phyloP scores from a whole-genome alignment of 2,329 filamentous ascomycete species.

The Xylariaceae sp. region DNA sequence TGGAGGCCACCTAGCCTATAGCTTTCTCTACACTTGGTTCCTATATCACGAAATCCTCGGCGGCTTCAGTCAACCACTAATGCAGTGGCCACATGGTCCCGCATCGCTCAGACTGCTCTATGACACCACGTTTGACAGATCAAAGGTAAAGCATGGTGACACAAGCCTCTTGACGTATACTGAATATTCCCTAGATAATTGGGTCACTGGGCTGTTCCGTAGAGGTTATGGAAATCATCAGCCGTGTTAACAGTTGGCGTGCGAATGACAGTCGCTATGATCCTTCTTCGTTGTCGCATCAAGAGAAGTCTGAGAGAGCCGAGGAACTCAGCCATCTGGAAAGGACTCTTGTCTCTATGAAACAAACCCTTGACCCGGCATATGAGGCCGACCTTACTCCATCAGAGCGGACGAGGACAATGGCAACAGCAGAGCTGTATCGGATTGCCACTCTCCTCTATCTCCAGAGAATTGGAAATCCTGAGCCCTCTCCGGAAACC shows the following conservation, averaged over 20 bases:
- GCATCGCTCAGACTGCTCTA: conserved; percentile 29
- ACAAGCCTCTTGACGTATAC: not conserved
- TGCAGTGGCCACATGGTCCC: conserved; percentile 24
- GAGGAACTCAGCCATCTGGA: conserved; percentile 29
- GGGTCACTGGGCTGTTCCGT: conserved; percentile 47
- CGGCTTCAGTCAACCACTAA: conserved; percentile 39
- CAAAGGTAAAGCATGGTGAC: conserved; percentile 25
- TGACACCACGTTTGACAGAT: conserved; percentile 31
- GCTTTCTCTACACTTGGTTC: conserved; percentile 46
- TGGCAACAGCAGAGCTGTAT: conserved; percentile 49
- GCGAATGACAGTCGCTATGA: conserved; percentile 31
- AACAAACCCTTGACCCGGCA: conserved; percentile 29
- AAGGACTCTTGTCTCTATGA: conserved; percentile 25
- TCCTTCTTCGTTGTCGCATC: conserved; percentile 22
- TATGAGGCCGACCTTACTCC: conserved; percentile 31
- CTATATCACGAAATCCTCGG: conserved; percentile 47
- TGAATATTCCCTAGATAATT: conserved; percentile 37
- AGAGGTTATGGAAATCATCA: conserved; percentile 44
- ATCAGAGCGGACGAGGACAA: conserved; percentile 30
- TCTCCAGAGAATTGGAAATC: conserved; percentile 30
- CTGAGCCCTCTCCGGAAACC: conserved; percentile 25
- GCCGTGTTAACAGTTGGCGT: conserved; percentile 38
- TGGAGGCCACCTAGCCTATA: conserved; percentile 28
- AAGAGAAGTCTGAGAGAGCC: conserved; percentile 27
- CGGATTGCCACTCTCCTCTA: conserved; percentile 48